Evolutionary conservation across 495 filamentous ascomycete species (phyloP).

Genomic region (Opeltia flavorubescens): DNA sequence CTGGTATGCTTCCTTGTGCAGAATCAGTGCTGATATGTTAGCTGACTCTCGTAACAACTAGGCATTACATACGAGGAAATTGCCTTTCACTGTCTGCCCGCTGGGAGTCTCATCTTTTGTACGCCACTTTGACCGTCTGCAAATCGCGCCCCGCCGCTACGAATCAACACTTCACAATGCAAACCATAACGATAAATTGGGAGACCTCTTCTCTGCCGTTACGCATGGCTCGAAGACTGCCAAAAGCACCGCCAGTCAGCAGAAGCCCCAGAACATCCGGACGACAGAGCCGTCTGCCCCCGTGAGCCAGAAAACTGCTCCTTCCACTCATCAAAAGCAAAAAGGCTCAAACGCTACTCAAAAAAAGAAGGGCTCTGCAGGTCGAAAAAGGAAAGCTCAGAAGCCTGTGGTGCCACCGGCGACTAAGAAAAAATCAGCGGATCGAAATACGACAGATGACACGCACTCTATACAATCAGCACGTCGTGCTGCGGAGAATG

Average conservation of each 20-base stretch:
- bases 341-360: not conserved
- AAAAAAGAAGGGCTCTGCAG: not conserved
- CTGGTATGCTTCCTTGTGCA: not conserved
- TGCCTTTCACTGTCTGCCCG: not conserved
- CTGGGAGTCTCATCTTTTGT: not conserved
- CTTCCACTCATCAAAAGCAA: not conserved
- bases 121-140: not conserved
- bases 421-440: no score
- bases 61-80: not conserved
- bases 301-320: no score
- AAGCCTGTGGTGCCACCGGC: not conserved
- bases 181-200: not conserved
- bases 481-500: no score
- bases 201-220: not conserved
- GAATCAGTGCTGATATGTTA: not conserved
- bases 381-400: not conserved
- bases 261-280: not conserved
- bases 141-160: not conserved
- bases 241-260: not conserved
- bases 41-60: no score
- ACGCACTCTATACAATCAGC: no score
- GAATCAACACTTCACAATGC: not conserved
- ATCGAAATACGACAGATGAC: no score
- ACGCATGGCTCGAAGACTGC: not conserved
- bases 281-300: no score